Evolutionary conservation across 805 yeast species (phyloP).

Genomic region (Ogataea thermomethanolica): DNA sequence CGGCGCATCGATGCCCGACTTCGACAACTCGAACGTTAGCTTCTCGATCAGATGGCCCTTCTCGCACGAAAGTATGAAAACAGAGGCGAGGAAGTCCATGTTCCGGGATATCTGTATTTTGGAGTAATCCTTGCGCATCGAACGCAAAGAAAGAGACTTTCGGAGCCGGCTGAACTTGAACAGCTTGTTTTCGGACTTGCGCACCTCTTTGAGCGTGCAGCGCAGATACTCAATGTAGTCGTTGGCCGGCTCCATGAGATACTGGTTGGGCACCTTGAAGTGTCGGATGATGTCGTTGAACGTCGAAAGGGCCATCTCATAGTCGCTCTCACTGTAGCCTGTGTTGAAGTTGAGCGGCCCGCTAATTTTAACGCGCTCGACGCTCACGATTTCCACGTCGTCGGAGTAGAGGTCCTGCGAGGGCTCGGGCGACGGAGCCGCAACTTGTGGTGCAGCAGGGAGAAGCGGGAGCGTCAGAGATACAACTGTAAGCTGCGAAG

Average conservation of each 20-base stretch:
- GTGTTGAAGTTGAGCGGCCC: constrained; percentile 12
- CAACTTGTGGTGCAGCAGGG: neutral
- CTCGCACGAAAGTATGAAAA: constrained; percentile 11
- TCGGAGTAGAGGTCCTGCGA: neutral
- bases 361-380: constrained; percentile 6
- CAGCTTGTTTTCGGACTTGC: constrained; percentile 6
- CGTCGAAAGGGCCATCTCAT: constrained; percentile 7
- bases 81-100: constrained; percentile 10
- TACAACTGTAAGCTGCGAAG: constrained; percentile 1
- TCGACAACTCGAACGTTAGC: constrained; percentile 8
- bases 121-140: constrained; percentile 6
- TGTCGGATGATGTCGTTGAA: constrained; percentile 22
- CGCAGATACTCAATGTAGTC: constrained; percentile 17
- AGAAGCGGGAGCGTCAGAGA: constrained; percentile 5
- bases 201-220: constrained; percentile 13
- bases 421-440: neutral
- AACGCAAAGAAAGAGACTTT: constrained; percentile 5
- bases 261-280: constrained; percentile 26
- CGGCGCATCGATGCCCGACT: constrained; percentile 7
- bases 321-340: constrained; percentile 3
- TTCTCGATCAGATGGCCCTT: constrained; percentile 10
- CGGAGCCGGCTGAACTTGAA: constrained; percentile 4
- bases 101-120: constrained; percentile 1
- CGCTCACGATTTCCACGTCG: neutral
- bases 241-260: constrained; percentile 20